These are phyloP conservation scores for Solanum pennellii DNA, from an alignment of 257 asterid species.

Conservation along the genomic window DNA sequence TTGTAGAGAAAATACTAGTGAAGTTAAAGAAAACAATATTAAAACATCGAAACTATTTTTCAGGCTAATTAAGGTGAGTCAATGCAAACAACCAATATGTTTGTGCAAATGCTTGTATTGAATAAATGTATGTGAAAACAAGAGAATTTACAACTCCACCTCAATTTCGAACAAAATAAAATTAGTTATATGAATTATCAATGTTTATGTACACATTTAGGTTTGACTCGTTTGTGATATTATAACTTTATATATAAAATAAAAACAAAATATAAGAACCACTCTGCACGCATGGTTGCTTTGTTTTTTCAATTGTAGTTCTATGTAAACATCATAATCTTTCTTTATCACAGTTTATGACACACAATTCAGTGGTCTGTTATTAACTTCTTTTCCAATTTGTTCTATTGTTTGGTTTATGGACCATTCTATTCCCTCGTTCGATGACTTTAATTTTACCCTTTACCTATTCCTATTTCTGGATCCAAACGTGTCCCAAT, in stretches of 20 bases:
- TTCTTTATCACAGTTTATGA: not conserved
- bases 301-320: not conserved
- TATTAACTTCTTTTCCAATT: not conserved
- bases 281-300: not conserved
- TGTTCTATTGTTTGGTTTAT: not conserved
- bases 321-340: not conserved
- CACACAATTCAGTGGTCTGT: not conserved
- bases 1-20: not conserved
- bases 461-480: not conserved
- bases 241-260: not conserved
- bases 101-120: not conserved
- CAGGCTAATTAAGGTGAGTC: not conserved
- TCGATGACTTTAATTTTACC: not conserved
- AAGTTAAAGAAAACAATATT: not conserved
- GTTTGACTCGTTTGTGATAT: too few species aligned
- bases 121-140: not conserved
- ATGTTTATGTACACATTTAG: not conserved
- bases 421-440: not conserved
- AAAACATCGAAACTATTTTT: not conserved
- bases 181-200: not conserved
- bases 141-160: not conserved
- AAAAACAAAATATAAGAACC: not conserved
- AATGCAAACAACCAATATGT: not conserved
- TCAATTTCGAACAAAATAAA: not conserved
- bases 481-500: not conserved